These are phyloP conservation scores for Tuber microsphaerosporum DNA, from an alignment of 495 filamentous ascomycete genomes.

Conservation along the genomic window DNA sequence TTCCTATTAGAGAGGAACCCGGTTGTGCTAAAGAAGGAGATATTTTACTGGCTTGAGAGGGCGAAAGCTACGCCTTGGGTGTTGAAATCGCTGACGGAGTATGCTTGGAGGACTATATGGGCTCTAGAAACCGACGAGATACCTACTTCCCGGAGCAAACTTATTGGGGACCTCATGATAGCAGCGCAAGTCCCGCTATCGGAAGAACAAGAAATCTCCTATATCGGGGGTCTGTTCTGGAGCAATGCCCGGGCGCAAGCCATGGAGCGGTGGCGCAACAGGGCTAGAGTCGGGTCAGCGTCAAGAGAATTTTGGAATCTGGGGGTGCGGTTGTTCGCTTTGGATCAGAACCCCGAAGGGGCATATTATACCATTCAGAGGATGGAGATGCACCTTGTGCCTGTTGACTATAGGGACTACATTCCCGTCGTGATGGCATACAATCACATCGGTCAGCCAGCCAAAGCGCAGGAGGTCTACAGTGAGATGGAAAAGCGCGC, in stretches of 20 bases:
- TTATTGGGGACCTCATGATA: slow-evolving; percentile 37
- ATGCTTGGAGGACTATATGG: slow-evolving; percentile 39
- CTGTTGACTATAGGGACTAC: slow-evolving; percentile 24
- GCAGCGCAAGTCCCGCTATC: slow-evolving; percentile 21
- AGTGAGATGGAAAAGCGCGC: slow-evolving; percentile 17
- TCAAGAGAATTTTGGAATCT: slow-evolving; percentile 31
- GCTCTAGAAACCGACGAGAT: slow-evolving; percentile 27
- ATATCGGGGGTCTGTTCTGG: slow-evolving; percentile 40
- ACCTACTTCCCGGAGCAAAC: slow-evolving; percentile 26
- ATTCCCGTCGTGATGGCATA: slow-evolving; percentile 36
- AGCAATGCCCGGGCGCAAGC: slow-evolving; percentile 19
- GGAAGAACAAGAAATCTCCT: slow-evolving; percentile 33
- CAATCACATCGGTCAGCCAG: slow-evolving; percentile 33
- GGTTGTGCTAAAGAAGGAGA: slow-evolving; percentile 25
- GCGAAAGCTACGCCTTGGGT: slow-evolving; percentile 19
- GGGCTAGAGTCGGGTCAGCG: neutral
- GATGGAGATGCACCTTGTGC: slow-evolving; percentile 24
- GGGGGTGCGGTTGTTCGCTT: slow-evolving; percentile 30
- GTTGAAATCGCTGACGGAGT: slow-evolving; percentile 28
- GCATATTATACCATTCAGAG: slow-evolving; percentile 20
- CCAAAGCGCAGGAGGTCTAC: slow-evolving; percentile 21
- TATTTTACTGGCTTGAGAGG: slow-evolving; percentile 29
- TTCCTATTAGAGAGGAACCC: slow-evolving; percentile 25
- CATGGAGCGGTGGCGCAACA: slow-evolving; percentile 22
- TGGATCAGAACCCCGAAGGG: slow-evolving; percentile 24